Evolutionary conservation across 2,329 filamentous ascomycete species (phyloP).

Genomic region (Trichoderma lentiforme): DNA sequence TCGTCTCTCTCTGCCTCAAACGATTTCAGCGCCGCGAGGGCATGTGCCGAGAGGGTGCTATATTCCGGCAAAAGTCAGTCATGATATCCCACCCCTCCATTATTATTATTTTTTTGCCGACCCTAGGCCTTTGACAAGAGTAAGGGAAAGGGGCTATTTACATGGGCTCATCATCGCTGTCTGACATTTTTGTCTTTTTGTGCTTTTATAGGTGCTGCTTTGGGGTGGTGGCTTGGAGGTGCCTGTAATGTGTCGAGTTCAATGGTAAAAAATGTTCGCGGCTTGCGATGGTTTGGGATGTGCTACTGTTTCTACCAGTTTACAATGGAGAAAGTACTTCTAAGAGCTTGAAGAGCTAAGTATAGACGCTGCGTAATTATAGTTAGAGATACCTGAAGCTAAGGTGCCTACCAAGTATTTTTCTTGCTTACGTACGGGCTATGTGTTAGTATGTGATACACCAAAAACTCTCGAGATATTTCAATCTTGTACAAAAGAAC

Average conservation of each 20-base stretch:
- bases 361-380: neutral
- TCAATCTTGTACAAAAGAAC: neutral
- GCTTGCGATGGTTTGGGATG: neutral
- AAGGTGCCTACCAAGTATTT: neutral
- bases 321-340: neutral
- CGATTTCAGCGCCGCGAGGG: slow-evolving; percentile 66
- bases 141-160: neutral
- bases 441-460: neutral
- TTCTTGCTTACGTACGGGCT: neutral
- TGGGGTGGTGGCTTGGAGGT: neutral
- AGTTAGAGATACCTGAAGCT: neutral
- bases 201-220: neutral
- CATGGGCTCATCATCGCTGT: slow-evolving; percentile 12
- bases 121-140: no score
- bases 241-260: neutral
- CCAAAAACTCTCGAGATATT: neutral
- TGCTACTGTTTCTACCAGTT: neutral
- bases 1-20: slow-evolving; percentile 73
- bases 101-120: neutral
- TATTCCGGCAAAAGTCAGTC: neutral
- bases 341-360: neutral
- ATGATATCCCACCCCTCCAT: neutral
- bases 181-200: neutral
- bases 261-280: neutral
- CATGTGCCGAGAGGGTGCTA: slow-evolving; percentile 58